phyloP scores from a whole-genome alignment of 371 early-diverging fungal species.

The Mucor ambiguus region DNA sequence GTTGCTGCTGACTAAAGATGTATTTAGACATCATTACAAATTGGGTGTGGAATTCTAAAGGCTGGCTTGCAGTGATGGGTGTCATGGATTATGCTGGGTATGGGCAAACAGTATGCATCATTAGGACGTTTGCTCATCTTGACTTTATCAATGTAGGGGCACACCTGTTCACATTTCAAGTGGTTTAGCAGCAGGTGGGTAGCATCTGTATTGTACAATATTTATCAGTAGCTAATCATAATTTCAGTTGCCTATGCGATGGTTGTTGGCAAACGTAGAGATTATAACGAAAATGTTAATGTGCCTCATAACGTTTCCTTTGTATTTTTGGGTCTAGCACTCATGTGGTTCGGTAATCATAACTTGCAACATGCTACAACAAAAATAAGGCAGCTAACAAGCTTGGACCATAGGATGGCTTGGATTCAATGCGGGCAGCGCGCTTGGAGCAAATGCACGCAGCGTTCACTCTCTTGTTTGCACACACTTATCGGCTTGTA shows the following conservation, averaged over 20 bases:
- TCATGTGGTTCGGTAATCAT: conserved; percentile 73
- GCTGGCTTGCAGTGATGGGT: conserved; percentile 75
- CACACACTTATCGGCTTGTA: conserved; percentile 75
- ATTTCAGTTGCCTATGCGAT: conserved; percentile 72
- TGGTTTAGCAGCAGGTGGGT: conserved; percentile 68
- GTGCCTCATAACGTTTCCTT: conserved; percentile 81
- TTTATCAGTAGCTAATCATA: neutral
- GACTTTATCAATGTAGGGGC: conserved; percentile 50
- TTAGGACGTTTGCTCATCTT: neutral
- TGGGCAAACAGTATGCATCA: neutral
- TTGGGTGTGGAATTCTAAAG: conserved; percentile 80
- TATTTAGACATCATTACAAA: conserved; percentile 70
- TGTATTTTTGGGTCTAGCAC: conserved; percentile 78
- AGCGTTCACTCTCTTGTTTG: conserved; percentile 73
- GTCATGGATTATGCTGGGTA: conserved; percentile 79
- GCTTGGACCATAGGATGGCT: conserved; percentile 19
- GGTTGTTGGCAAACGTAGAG: conserved; percentile 76
- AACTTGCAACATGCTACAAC: too few species aligned
- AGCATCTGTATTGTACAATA: neutral
- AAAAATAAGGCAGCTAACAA: too few species aligned
- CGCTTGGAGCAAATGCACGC: conserved; percentile 71
- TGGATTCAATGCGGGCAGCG: conserved; percentile 52
- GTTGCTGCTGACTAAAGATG: neutral
- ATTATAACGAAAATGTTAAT: conserved; percentile 61
- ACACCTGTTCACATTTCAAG: conserved; percentile 86